phyloP scores from a whole-genome alignment of 2,329 filamentous ascomycete genomes.

The Achaetomium macrosporum region DNA sequence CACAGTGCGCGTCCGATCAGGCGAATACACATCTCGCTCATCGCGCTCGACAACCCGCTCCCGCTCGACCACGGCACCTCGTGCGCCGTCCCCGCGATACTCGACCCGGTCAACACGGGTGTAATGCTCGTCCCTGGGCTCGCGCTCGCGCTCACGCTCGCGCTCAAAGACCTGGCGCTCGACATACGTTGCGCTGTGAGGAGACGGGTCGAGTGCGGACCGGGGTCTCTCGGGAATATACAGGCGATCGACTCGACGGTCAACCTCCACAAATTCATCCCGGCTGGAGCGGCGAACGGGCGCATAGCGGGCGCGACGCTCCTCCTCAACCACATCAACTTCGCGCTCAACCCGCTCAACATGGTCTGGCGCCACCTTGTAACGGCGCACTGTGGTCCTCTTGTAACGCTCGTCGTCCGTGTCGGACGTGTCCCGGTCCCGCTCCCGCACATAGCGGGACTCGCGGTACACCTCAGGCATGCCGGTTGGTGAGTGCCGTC shows the following conservation, averaged over 20 bases:
- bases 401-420: constrained; percentile 42
- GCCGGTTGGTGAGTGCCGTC: constrained; percentile 12
- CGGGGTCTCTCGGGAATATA: constrained; percentile 45
- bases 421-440: constrained; percentile 30
- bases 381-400: constrained; percentile 46
- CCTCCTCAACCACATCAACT: constrained; percentile 40
- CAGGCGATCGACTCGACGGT: constrained; percentile 37
- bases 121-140: constrained; percentile 24
- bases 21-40: constrained; percentile 20
- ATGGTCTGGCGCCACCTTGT: constrained; percentile 43
- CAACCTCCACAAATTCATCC: constrained; percentile 38
- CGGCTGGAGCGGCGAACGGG: constrained; percentile 32
- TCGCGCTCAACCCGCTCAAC: constrained; percentile 35
- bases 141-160: constrained; percentile 27
- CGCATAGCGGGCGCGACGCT: constrained; percentile 39
- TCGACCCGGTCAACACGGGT: constrained; percentile 25
- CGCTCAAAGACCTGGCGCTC: constrained; percentile 29
- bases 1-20: constrained; percentile 25
- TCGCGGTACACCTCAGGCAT: constrained; percentile 33
- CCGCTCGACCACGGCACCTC: constrained; percentile 20
- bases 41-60: constrained; percentile 24
- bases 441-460: constrained; percentile 30
- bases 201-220: constrained; percentile 42
- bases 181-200: constrained; percentile 26
- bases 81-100: constrained; percentile 22